Evolutionary conservation across 179 eudicot genomes (phyloP), one percentile per base, ranked within the genome.

Genomic region (Kewa caespitosa): DNA sequence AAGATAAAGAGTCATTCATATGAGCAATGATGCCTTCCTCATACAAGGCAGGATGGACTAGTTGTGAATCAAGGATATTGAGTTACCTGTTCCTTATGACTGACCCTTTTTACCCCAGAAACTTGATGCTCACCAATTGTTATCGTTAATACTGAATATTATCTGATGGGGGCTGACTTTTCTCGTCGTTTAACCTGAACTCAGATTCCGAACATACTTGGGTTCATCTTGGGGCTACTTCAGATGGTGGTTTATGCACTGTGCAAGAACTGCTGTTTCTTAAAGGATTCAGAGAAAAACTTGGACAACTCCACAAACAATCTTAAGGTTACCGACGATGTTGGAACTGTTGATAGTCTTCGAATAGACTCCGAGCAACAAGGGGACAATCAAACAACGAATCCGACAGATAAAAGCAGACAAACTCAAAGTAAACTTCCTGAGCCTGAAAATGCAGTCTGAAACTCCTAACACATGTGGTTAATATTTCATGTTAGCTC

Each of bases 141-240:
- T n/a, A n/a, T n/a, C n/a, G 7, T 12, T n/a, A 31, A 17, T 46
- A 0, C 7, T 15, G 0, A 3, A 3, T 22, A 15, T 46, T 15
- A 32, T 25, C 17, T 5, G 8, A 31, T 31, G 17, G 28, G 37
- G 37, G 33, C 33, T 9, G 8, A 34, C 12, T 34, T 63, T 9
- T 57, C 1, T 57, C 1, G 38, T 34, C 20, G 27, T 25, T 50
- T n/a, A 2, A 30, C 18, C 64, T 71, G 0, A 18, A 37, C n/a
- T 37, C 74, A 84, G 87, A 72, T 84, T 22, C 87, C 87, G 5
- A 84, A 84, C 57, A 22, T 84, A 30, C 69, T 78, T 28, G 87
- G 87, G 25, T 81, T 84, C 80, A 1, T 79, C 39, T 69, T 84
- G 41, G 84, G 84, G 8, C 54, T 84, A 36, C 79, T 84, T 25